Conservation (phyloP, 805 yeast genomes). For the Saccharomycopsis guyanensis region DNA sequence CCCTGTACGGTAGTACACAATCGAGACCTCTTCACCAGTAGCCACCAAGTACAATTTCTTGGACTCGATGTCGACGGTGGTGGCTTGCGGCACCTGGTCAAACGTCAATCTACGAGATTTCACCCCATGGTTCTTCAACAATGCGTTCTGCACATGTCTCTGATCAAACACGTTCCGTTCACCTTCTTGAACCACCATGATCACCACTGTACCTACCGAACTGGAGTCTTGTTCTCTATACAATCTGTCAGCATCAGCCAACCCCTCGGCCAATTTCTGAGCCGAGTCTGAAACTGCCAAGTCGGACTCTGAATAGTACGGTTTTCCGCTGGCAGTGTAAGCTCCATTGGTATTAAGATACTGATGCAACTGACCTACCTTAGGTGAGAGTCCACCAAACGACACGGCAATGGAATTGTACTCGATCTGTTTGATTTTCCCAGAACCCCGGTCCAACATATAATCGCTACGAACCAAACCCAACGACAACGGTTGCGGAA, state of each 20-base stretch:
- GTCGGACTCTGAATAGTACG: conserved; percentile 37
- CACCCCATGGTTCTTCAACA: conserved; percentile 49
- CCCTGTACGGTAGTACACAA: conserved; percentile 86
- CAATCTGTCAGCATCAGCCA: conserved; percentile 55
- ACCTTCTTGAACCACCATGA: conserved; percentile 74
- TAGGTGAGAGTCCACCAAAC: conserved; percentile 82
- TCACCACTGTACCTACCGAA: conserved; percentile 41
- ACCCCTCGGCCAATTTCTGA: conserved; percentile 53
- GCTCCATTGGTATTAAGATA: conserved; percentile 53
- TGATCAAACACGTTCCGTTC: conserved; percentile 93
- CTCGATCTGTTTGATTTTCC: conserved; percentile 82
- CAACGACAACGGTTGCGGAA: conserved; percentile 59
- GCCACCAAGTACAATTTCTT: conserved; percentile 45
- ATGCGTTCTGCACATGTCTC: conserved; percentile 66
- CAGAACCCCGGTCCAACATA: conserved; percentile 48
- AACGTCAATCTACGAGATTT: conserved; percentile 62
- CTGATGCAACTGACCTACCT: conserved; percentile 68
- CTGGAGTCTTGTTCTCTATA: conserved; percentile 37
- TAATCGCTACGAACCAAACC: conserved; percentile 92
- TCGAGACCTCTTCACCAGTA: conserved; percentile 67
- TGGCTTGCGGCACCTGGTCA: conserved; percentile 42
- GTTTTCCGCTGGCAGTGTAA: conserved; percentile 37
- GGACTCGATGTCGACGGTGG: conserved; percentile 33
- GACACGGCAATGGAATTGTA: conserved; percentile 95
- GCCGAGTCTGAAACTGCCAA: conserved; percentile 67